Conservation (phyloP, 306 rosid genomes). For the Sphenostylis stenocarpa region DNA sequence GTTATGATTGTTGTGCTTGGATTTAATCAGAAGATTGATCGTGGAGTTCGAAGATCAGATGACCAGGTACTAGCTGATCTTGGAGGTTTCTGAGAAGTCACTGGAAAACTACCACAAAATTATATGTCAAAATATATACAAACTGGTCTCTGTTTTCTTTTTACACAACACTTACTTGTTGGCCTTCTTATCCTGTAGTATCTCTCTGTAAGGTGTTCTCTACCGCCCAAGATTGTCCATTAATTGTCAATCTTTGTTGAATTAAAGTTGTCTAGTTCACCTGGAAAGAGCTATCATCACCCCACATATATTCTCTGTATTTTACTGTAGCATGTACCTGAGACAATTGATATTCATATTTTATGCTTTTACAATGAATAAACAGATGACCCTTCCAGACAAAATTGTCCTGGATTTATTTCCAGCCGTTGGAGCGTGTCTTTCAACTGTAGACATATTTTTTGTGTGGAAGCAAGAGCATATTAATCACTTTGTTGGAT, state of each 20-base stretch:
- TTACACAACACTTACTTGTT: neutral
- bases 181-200: slow-evolving; percentile 4
- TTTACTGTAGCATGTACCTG: neutral
- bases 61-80: slow-evolving; percentile 22
- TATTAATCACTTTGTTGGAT: slow-evolving; percentile 42
- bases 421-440: slow-evolving; percentile 70
- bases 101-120: neutral
- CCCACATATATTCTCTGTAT: neutral
- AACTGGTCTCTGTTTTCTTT: neutral
- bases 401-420: slow-evolving; percentile 51
- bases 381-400: slow-evolving; percentile 49
- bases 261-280: neutral
- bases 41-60: slow-evolving; percentile 50
- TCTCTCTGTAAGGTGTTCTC: slow-evolving; percentile 4
- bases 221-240: neutral
- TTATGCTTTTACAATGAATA: slow-evolving; percentile 36
- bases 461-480: slow-evolving; percentile 55
- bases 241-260: neutral
- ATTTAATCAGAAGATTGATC: slow-evolving; percentile 38
- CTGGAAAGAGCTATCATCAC: neutral
- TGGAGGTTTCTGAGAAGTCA: neutral
- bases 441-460: slow-evolving; percentile 56
- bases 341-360: slow-evolving; percentile 4
- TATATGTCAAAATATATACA: neutral
- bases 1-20: slow-evolving; percentile 50